These are phyloP conservation scores for Sindora glabra DNA, from an alignment of 306 rosid genomes.

Conservation along the genomic window DNA sequence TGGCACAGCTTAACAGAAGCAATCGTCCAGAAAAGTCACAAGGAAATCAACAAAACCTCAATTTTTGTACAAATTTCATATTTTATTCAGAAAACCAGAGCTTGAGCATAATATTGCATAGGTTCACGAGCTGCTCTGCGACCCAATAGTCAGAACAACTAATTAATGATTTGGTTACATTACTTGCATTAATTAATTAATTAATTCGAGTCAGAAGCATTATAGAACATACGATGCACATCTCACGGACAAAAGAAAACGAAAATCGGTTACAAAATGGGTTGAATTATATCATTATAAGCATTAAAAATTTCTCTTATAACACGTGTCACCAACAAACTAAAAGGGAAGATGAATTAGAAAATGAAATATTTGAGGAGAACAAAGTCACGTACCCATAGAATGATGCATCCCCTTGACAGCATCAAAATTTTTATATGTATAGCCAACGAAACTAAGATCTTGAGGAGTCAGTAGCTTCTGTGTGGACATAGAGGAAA, in stretches of 20 bases:
- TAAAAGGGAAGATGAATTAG: neutral
- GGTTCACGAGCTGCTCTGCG: no score
- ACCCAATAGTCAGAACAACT: no score
- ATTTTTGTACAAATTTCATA: neutral
- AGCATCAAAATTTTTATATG: constrained; percentile 90
- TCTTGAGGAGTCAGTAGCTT: constrained; percentile 70
- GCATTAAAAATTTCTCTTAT: no score
- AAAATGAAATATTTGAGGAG: neutral
- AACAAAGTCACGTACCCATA: constrained; percentile 36
- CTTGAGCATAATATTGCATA: no score
- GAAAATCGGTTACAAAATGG: neutral
- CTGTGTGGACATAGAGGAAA: constrained; percentile 32
- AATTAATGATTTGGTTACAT: no score
- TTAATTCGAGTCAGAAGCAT: no score
- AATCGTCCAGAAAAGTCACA: neutral
- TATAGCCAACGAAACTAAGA: constrained; percentile 94
- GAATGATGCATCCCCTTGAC: constrained; percentile 58
- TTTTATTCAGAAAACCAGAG: no score
- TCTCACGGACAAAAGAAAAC: neutral
- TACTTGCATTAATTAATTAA: no score
- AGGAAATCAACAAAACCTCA: neutral
- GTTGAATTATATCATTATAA: neutral
- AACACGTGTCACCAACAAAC: neutral
- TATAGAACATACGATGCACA: neutral
- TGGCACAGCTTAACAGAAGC: neutral